Base-by-base conservation (phyloP, 805 yeast genomes). In the Candida sonorensis region DNA sequence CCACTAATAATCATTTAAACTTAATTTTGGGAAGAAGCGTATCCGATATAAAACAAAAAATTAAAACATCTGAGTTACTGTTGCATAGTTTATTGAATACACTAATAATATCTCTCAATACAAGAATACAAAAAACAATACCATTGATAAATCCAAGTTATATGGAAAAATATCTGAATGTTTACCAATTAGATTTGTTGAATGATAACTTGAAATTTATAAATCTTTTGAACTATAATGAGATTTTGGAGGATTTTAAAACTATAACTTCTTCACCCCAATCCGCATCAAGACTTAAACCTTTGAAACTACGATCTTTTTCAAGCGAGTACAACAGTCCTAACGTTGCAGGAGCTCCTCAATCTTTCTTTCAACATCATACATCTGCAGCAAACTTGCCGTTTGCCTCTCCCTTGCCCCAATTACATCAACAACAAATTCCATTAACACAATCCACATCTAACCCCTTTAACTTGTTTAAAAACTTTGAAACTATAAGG, bases 121-220 rank as follows among this genome's bases (percentile, higher is more conserved):
- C 27, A 8, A 37, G 36, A 27, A 18, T 50, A 3, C 43, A 37
- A 10, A 26, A 35, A 5, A 11, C 42, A 7, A 15, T 51, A 5
- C 44, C 41, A 3, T 33, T 41, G 20, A 40, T 29, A 10, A 42
- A 48, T 30, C 37, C 42, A 4, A 37, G 34, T n/a, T 39, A 28
- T 27, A 33, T 53, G 9, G 41, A 38, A 21, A 40, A 39, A 31
- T 53, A 51, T 30, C 30, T 50, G 8, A 44, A 43, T 18, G 36
- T 51, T 12, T 51, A 51, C 39, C 51, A 45, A 40, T 38, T 51
- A 30, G 53, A 50, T 29, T 36, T 50, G 30, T 37, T 27, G 1
- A 38, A 40, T 21, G 45, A 40, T 6, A 42, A 42, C 16, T 35
- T 48, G 24, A 40, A 32, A 28, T 51, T 50, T 23, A 29, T 52